Conservation (phyloP, 208 protist genomes). For the Leishmania braziliensis region DNA sequence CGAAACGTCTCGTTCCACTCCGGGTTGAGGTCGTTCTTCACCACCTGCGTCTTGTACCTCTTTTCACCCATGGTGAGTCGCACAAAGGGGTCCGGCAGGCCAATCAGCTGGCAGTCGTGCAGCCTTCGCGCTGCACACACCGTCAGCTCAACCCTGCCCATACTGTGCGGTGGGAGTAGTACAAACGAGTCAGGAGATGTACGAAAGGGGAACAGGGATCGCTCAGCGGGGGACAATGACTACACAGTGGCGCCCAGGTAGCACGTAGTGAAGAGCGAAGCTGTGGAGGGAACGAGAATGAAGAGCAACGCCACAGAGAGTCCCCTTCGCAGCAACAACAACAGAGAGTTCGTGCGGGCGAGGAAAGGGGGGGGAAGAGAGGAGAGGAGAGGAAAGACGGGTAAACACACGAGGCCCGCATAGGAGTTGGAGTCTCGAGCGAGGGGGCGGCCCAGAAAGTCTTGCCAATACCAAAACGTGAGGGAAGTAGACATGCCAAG, state of each 20-base stretch:
- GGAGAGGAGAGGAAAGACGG: background rate
- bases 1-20: constrained; percentile 74
- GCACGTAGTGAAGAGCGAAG: background rate
- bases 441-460: no score
- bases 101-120: constrained; percentile 40
- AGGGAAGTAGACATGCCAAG: background rate
- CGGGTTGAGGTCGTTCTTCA: constrained; percentile 52
- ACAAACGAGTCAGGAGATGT: background rate
- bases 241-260: background rate
- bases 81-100: constrained; percentile 68
- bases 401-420: background rate
- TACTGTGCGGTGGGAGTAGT: constrained; percentile 10
- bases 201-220: background rate
- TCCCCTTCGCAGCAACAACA: no score
- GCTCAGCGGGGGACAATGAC: background rate
- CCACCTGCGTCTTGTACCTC: constrained; percentile 72
- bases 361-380: background rate
- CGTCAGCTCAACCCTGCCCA: constrained; percentile 78
- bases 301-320: background rate
- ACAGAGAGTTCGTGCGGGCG: no score
- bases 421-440: background rate
- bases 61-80: constrained; percentile 48
- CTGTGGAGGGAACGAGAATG: background rate
- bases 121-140: constrained; percentile 71
- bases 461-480: no score